These are phyloP conservation scores for Phlyctochytrium planicorne DNA, from an alignment of 192 early-diverging fungal species.

Conservation along the genomic window DNA sequence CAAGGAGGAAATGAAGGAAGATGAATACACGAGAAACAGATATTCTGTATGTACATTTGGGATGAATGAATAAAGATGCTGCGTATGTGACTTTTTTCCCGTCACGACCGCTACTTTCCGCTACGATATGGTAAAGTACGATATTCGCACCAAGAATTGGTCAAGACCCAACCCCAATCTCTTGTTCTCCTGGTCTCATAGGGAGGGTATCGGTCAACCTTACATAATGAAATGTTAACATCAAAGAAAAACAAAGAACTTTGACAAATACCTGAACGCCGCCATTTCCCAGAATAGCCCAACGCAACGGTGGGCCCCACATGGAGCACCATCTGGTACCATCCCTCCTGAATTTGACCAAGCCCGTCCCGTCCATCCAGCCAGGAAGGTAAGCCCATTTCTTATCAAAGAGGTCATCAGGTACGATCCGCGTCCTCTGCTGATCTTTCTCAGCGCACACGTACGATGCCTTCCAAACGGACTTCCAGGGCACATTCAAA, in stretches of 20 bases:
- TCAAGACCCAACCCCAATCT: conserved; percentile 5
- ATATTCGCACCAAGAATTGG: no score
- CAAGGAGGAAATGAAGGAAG: no score
- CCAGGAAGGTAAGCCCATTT: not conserved
- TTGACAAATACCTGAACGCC: not conserved
- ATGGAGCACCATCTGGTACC: not conserved
- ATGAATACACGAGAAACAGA: no score
- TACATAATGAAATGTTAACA: not conserved
- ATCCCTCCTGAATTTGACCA: conserved; percentile 5
- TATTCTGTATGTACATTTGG: no score
- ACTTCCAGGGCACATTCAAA: conserved; percentile 8
- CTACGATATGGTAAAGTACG: no score
- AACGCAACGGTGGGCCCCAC: not conserved
- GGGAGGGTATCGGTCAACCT: not conserved
- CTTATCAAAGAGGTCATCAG: not conserved
- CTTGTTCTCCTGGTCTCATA: not conserved
- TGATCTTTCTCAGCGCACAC: conserved; percentile 12
- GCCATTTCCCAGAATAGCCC: not conserved
- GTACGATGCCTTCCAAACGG: conserved; percentile 27
- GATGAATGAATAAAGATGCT: no score
- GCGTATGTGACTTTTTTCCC: no score
- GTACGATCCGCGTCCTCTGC: not conserved
- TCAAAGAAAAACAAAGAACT: not conserved
- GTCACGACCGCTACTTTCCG: no score
- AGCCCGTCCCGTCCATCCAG: not conserved